phyloP scores from a whole-genome alignment of 176 grass and related monocot species.

The Panicum miliaceum region DNA sequence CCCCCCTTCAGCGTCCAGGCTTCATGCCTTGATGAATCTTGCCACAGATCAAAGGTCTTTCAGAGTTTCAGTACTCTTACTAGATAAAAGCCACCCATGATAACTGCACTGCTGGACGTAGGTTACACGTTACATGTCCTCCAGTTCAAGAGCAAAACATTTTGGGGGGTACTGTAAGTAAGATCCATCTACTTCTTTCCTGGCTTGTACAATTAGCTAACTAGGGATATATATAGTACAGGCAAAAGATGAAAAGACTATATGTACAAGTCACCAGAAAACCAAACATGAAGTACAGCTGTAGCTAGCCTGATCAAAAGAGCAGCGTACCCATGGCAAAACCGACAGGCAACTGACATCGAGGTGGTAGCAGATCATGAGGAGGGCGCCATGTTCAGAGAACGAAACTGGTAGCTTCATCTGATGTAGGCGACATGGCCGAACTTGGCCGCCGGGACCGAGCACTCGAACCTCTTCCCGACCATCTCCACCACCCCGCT shows the following conservation, averaged over 20 bases:
- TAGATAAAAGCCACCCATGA: not conserved
- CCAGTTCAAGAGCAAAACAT: not conserved
- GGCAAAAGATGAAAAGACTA: not conserved
- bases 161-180: not conserved
- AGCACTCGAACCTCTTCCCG: constrained; percentile 18
- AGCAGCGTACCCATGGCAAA: not conserved
- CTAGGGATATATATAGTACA: too few species aligned
- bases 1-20: too few species aligned
- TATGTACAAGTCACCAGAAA: not conserved
- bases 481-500: not conserved
- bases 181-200: not conserved
- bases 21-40: not conserved
- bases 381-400: not conserved
- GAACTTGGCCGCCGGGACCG: constrained; percentile 45
- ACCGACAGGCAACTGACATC: not conserved
- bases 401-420: not conserved
- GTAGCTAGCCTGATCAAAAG: not conserved
- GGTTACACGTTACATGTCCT: not conserved
- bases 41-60: not conserved
- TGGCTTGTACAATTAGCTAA: too few species aligned
- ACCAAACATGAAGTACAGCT: too few species aligned
- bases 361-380: not conserved
- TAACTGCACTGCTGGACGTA: not conserved
- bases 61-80: too few species aligned
- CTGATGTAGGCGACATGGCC: constrained; percentile 51